Evolutionary conservation across 805 yeast genomes (phyloP).

Genomic region (Saturnispora besseyi): DNA sequence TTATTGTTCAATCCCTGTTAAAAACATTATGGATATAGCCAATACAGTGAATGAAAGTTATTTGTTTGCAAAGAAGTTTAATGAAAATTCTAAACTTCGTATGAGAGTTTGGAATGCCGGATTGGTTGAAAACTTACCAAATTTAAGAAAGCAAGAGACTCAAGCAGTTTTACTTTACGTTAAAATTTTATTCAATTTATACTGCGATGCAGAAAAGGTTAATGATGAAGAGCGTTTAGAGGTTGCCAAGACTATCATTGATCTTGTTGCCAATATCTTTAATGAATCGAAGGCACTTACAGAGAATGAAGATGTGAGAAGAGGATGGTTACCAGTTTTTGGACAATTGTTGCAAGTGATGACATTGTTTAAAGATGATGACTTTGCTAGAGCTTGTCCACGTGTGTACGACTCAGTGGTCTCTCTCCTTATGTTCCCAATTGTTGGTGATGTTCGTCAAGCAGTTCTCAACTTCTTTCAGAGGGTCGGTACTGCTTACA

Average conservation of each 20-base stretch:
- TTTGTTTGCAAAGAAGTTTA: conserved; percentile 77
- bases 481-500: conserved; percentile 37
- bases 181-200: conserved; percentile 69
- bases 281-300: conserved; percentile 63
- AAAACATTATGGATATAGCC: conserved; percentile 51
- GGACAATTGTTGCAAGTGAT: conserved; percentile 80
- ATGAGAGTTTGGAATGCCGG: conserved; percentile 89
- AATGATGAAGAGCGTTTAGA: conserved; percentile 37
- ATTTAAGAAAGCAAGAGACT: conserved; percentile 84
- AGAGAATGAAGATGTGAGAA: conserved; percentile 70
- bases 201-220: conserved; percentile 53
- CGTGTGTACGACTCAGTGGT: conserved; percentile 51
- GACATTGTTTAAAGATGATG: conserved; percentile 64
- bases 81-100: conserved; percentile 79
- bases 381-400: conserved; percentile 53
- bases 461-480: conserved; percentile 53
- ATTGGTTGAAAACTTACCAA: conserved; percentile 86
- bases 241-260: conserved; percentile 48
- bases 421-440: conserved; percentile 37
- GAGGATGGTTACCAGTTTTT: conserved; percentile 89
- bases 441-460: conserved; percentile 39
- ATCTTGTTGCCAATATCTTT: conserved; percentile 64
- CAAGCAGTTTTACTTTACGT: conserved; percentile 82
- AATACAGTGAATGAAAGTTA: conserved; percentile 58
- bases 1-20: conserved; percentile 59